phyloP scores from a whole-genome alignment of 306 rosid genomes.

The Calophaca sinica region DNA sequence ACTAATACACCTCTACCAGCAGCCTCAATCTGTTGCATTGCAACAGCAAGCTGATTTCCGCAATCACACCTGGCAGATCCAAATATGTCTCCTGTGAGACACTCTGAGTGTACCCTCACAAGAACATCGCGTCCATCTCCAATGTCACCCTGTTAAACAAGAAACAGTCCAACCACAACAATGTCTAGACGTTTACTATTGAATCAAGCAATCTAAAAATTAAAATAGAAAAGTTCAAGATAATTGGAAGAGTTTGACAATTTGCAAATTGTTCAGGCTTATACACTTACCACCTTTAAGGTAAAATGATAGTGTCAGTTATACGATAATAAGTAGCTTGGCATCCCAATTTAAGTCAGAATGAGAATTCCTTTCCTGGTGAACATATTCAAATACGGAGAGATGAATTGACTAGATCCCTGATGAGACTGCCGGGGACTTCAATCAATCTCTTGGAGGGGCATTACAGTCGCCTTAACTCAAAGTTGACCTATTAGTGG shows the following conservation, averaged over 20 bases:
- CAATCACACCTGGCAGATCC: constrained; percentile 97
- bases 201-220: constrained; percentile 24
- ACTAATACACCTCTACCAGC: constrained; percentile 91
- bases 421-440: background rate
- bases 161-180: constrained; percentile 33
- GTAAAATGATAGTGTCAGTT: background rate
- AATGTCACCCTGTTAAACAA: constrained; percentile 74
- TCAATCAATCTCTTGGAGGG: background rate
- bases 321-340: background rate
- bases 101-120: constrained; percentile 97
- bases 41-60: constrained; percentile 85
- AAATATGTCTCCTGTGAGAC: constrained; percentile 96
- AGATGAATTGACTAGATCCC: background rate
- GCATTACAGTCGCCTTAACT: constrained; percentile 8
- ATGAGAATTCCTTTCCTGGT: background rate
- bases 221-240: constrained; percentile 2
- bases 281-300: background rate
- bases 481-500: background rate
- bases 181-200: background rate
- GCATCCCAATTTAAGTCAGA: background rate
- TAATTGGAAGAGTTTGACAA: background rate
- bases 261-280: constrained; percentile 9
- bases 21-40: constrained; percentile 93
- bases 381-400: background rate
- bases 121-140: constrained; percentile 89